These are phyloP conservation scores for Rhodotorula mucilaginosa DNA, from an alignment of 1,284 basidiomycete genomes.

Conservation along the genomic window DNA sequence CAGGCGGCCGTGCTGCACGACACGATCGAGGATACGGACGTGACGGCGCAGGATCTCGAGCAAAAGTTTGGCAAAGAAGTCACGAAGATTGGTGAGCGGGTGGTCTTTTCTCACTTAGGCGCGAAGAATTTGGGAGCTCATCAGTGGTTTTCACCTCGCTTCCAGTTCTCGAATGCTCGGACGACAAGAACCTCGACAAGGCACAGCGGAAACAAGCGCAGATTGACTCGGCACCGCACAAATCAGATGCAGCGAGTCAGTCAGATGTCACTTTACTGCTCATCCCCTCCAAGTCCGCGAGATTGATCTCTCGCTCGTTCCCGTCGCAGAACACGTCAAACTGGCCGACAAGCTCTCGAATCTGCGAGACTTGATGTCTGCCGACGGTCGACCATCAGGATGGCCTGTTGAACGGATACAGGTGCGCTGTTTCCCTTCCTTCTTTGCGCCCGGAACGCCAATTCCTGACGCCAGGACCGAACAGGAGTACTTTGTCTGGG, in stretches of 20 bases:
- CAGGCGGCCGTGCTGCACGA: conserved; percentile 53
- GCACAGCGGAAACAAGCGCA: conserved; percentile 49
- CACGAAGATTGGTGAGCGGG: conserved; percentile 48
- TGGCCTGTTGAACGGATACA: conserved; percentile 37
- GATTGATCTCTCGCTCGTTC: neutral
- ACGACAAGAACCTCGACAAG: conserved; percentile 24
- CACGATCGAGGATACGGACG: conserved; percentile 52
- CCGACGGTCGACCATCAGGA: conserved; percentile 48
- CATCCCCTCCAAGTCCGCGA: neutral
- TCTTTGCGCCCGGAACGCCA: neutral
- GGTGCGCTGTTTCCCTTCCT: neutral
- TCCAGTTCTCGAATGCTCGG: conserved; percentile 31
- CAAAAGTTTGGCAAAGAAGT: conserved; percentile 48
- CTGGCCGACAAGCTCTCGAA: conserved; percentile 54
- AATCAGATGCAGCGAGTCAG: conserved; percentile 47
- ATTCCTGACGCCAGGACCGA: neutral
- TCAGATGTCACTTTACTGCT: neutral
- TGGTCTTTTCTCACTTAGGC: neutral
- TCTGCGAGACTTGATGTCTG: conserved; percentile 49
- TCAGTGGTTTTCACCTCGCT: too few relatives aligned
- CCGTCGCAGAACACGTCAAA: conserved; percentile 42
- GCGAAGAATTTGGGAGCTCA: too few relatives aligned
- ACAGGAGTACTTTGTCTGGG: conserved; percentile 47
- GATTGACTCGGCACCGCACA: conserved; percentile 48
- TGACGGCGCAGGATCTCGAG: conserved; percentile 47